Conservation (phyloP, 805 yeast species). For the Candida adriatica region DNA sequence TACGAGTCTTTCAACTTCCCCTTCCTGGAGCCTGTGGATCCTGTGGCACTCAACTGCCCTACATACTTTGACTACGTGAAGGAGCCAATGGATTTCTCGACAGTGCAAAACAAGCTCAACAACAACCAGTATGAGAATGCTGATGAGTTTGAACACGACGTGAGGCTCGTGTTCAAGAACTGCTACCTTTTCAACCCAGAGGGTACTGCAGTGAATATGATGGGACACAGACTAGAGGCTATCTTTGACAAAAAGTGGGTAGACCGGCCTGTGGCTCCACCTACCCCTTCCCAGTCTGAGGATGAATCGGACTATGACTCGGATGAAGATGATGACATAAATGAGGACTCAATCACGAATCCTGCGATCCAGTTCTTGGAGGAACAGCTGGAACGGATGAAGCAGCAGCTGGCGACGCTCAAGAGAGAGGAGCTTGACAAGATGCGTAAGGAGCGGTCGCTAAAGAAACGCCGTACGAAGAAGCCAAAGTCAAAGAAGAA, state of each 20-base stretch:
- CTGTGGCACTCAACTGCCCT: conserved; percentile 89
- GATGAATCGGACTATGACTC: conserved; percentile 24
- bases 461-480: conserved; percentile 37
- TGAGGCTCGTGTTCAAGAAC: conserved; percentile 76
- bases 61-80: conserved; percentile 80
- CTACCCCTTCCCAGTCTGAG: conserved; percentile 19
- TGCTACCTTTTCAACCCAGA: conserved; percentile 93
- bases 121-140: conserved; percentile 87
- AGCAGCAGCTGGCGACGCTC: conserved; percentile 73
- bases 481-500: conserved; percentile 27
- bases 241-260: conserved; percentile 85
- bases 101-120: conserved; percentile 70
- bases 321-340: conserved; percentile 46
- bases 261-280: conserved; percentile 68
- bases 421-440: conserved; percentile 70
- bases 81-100: conserved; percentile 92
- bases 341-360: conserved; percentile 62
- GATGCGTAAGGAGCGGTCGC: conserved; percentile 51
- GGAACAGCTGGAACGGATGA: conserved; percentile 80
- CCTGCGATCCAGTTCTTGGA: conserved; percentile 90
- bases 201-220: conserved; percentile 90
- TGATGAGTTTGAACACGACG: conserved; percentile 79
- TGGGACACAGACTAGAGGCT: conserved; percentile 90
- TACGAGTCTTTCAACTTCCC: conserved; percentile 84
- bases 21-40: conserved; percentile 89